phyloP scores from a whole-genome alignment of 345 rosid species.

The Aethionema arabicum region DNA sequence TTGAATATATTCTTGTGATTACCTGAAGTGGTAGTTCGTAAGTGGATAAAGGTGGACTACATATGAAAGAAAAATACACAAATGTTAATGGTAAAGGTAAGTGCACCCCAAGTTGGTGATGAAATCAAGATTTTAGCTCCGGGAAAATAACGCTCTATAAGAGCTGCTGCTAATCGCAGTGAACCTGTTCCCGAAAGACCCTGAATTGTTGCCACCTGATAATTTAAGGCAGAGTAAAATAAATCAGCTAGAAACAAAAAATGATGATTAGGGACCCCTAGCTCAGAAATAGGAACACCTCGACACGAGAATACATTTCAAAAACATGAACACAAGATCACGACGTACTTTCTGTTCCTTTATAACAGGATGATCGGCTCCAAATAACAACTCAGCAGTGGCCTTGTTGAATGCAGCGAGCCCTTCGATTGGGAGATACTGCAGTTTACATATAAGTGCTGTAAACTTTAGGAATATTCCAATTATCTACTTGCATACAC shows the following conservation, averaged over 20 bases:
- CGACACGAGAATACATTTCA: conserved; percentile 6
- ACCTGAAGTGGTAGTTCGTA: conserved; percentile 47
- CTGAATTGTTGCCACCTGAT: conserved; percentile 95
- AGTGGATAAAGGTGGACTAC: background rate
- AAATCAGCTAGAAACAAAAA: background rate
- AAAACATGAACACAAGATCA: background rate
- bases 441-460: conserved; percentile 30
- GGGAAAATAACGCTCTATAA: conserved; percentile 86
- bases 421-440: conserved; percentile 99
- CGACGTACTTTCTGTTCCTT: conserved; percentile 68
- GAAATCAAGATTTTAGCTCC: conserved; percentile 89
- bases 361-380: conserved; percentile 73
- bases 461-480: conserved; percentile 1
- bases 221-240: conserved; percentile 2
- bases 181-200: conserved; percentile 99
- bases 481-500: background rate
- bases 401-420: conserved; percentile 86
- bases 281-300: conserved; percentile 10
- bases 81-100: conserved; percentile 15
- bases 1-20: conserved; percentile 97
- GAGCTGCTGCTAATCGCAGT: conserved; percentile 86
- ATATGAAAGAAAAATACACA: background rate
- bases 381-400: conserved; percentile 86
- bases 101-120: conserved; percentile 91
- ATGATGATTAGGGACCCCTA: background rate